phyloP scores from a whole-genome alignment of 2,329 filamentous ascomycete species.

The Xylaria sp. region DNA sequence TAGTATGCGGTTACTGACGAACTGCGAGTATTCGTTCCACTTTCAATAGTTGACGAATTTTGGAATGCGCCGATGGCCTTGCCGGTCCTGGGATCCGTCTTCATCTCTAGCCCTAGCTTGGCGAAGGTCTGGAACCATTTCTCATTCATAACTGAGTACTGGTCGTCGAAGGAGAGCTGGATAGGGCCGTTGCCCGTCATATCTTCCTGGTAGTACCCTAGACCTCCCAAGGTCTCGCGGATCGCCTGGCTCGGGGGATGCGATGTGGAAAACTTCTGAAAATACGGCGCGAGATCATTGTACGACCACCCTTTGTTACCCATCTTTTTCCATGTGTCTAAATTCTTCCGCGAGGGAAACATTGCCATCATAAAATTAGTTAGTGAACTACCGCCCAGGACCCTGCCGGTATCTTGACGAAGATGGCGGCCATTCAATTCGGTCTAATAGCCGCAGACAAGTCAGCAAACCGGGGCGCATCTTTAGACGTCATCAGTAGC shows the following conservation, averaged over 20 bases:
- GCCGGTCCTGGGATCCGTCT: constrained; percentile 50
- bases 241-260: constrained; percentile 38
- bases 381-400: constrained; percentile 50
- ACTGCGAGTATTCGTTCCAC: constrained; percentile 49
- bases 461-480: constrained; percentile 20
- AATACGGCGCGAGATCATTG: constrained; percentile 40
- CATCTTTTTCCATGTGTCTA: constrained; percentile 40
- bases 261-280: constrained; percentile 39
- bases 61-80: constrained; percentile 51
- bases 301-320: constrained; percentile 43
- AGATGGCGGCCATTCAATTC: constrained; percentile 48
- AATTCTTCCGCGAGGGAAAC: constrained; percentile 40
- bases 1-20: constrained; percentile 52
- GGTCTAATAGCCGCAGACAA: constrained; percentile 32
- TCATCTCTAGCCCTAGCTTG: constrained; percentile 50
- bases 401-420: constrained; percentile 50
- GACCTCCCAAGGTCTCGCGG: constrained; percentile 35
- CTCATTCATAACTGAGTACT: constrained; percentile 49
- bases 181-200: constrained; percentile 50
- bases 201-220: constrained; percentile 50
- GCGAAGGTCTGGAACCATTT: constrained; percentile 54
- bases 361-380: constrained; percentile 44
- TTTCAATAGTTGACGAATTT: constrained; percentile 49
- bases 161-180: constrained; percentile 53
- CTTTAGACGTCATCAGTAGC: not conserved